These are phyloP conservation scores for Chytridiales sp. DNA, from an alignment of 371 early-diverging fungal genomes.

Conservation along the genomic window DNA sequence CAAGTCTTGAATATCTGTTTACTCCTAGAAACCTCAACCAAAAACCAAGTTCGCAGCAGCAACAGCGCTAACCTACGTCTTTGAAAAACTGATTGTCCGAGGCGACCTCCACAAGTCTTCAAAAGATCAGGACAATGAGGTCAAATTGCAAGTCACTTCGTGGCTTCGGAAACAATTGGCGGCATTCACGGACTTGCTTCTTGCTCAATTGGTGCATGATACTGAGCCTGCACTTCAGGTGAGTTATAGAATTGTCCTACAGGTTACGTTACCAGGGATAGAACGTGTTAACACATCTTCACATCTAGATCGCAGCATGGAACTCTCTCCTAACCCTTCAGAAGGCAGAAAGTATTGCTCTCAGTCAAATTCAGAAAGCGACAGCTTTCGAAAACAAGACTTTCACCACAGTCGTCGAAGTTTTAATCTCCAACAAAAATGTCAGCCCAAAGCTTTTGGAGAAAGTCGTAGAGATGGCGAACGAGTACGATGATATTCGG, in stretches of 20 bases:
- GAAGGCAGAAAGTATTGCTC: constrained; percentile 58
- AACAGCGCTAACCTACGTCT: constrained; percentile 70
- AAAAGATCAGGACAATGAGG: constrained; percentile 13
- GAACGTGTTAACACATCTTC: neutral
- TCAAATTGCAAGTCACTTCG: constrained; percentile 57
- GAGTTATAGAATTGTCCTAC: neutral
- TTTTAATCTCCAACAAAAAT: neutral
- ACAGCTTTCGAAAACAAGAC: constrained; percentile 14
- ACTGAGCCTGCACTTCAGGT: constrained; percentile 78
- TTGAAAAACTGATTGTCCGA: constrained; percentile 59
- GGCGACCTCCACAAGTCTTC: constrained; percentile 57
- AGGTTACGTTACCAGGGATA: neutral
- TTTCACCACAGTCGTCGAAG: constrained; percentile 10
- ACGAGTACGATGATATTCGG: constrained; percentile 79
- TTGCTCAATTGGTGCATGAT: constrained; percentile 51
- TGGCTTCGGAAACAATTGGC: constrained; percentile 77
- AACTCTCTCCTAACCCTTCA: constrained; percentile 65
- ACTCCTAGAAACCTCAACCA: constrained; percentile 40
- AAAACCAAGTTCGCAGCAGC: constrained; percentile 66
- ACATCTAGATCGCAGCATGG: constrained; percentile 54
- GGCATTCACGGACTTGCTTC: constrained; percentile 55
- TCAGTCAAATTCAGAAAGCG: constrained; percentile 17
- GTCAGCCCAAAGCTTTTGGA: constrained; percentile 20
- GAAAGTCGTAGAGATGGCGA: constrained; percentile 24
- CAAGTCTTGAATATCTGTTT: no score